Percentiles rank a stretch among this genome's conserved stretches.
phyloP scores from a whole-genome alignment of 768 basidiomycete genomes.

The Ephemerocybe angulata region DNA sequence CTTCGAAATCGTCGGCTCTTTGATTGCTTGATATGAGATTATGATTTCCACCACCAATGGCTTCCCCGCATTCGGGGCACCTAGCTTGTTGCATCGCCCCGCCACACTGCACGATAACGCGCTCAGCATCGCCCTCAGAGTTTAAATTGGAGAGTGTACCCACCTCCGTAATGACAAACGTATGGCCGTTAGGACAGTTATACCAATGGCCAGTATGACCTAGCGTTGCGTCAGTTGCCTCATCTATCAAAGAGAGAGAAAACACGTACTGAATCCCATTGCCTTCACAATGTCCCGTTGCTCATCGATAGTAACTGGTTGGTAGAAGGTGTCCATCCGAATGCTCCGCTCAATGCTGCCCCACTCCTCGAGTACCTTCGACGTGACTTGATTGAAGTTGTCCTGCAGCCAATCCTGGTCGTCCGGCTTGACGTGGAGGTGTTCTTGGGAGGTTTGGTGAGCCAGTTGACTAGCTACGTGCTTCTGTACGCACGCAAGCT shows the following conservation, averaged over 20 bases:
- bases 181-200: conserved; percentile 57
- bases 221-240: background rate
- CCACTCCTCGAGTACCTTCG: conserved; percentile 47
- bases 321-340: conserved; percentile 42
- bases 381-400: conserved; percentile 37
- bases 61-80: conserved; percentile 58
- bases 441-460: conserved; percentile 5
- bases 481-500: conserved; percentile 11
- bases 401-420: conserved; percentile 41
- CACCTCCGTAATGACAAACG: conserved; percentile 58
- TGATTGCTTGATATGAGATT: conserved; percentile 40
- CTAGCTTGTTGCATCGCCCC: conserved; percentile 44
- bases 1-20: conserved; percentile 44
- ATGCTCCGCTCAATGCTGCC: conserved; percentile 36
- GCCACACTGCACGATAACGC: conserved; percentile 48
- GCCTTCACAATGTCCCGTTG: conserved; percentile 46
- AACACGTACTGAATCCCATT: conserved; percentile 40
- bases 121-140: background rate
- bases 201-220: conserved; percentile 42
- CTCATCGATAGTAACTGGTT: conserved; percentile 52
- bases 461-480: background rate
- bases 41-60: conserved; percentile 50
- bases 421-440: conserved; percentile 16
- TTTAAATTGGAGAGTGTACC: conserved; percentile 7
- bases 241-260: background rate